Percentiles rank a stretch among this genome's conserved stretches.
These are phyloP conservation scores for Stagonosporopsis cucurbitacearum DNA, from an alignment of 2,329 filamentous ascomycete species.

Conservation along the genomic window DNA sequence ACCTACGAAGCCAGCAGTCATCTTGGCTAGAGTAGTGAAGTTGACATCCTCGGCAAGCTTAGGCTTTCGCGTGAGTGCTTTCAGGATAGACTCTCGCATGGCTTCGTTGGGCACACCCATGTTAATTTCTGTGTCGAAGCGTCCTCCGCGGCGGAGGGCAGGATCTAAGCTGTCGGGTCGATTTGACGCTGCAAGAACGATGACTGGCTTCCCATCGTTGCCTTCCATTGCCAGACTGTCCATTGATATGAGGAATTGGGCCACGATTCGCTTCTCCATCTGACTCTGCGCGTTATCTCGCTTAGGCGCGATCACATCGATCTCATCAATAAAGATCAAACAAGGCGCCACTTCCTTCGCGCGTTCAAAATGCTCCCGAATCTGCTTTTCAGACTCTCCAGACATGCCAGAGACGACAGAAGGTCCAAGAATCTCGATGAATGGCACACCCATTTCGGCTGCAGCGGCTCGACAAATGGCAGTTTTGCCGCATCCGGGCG, in stretches of 20 bases:
- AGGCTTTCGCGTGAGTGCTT: constrained; percentile 71
- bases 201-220: constrained; percentile 77
- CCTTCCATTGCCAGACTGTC: constrained; percentile 75
- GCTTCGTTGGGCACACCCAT: constrained; percentile 84
- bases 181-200: constrained; percentile 91
- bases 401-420: constrained; percentile 86
- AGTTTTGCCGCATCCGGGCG: constrained; percentile 86
- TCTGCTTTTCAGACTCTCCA: constrained; percentile 85
- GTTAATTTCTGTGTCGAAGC: constrained; percentile 84
- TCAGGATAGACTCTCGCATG: constrained; percentile 78
- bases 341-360: constrained; percentile 86
- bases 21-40: constrained; percentile 75
- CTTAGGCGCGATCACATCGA: constrained; percentile 90
- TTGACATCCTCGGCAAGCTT: constrained; percentile 73
- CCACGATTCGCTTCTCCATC: constrained; percentile 87
- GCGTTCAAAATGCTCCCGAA: constrained; percentile 85
- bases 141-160: constrained; percentile 72
- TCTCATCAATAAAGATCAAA: constrained; percentile 88
- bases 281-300: constrained; percentile 82
- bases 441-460: constrained; percentile 75
- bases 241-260: constrained; percentile 86
- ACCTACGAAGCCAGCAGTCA: constrained; percentile 91
- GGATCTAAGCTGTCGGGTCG: constrained; percentile 85
- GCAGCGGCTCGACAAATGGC: constrained; percentile 82
- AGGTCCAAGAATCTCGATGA: constrained; percentile 81